Evolutionary conservation across 2,329 filamentous ascomycete genomes (phyloP), one percentile per base, ranked within the genome.

Genomic region (Ceratocystis cubensis): DNA sequence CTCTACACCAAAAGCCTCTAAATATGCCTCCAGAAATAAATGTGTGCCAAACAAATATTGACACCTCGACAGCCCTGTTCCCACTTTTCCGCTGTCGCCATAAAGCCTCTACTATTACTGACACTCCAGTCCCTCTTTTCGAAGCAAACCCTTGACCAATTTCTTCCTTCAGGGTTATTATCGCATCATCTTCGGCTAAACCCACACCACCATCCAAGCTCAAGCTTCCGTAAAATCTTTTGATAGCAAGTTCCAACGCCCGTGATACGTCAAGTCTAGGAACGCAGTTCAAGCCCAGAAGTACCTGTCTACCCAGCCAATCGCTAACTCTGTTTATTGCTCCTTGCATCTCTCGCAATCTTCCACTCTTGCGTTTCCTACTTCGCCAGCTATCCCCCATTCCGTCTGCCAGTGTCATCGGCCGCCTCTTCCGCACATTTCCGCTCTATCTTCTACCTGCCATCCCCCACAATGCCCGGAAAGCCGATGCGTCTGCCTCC

Each of bases 401-500:
- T 17, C n/a, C 50, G 13, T 22, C 50, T 15, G 22, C 50, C 50
- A 22, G 13, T 25, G 13, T 30, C 15, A 17, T 28, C 22, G 50
- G 22, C 25, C 13, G 5, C 50, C 20, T 22, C 50, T 25, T 5
- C 53, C n/a, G n/a, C n/a, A n/a, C n/a, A n/a, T n/a, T n/a, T n/a
- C n/a, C 56, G 7, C 8, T 33, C 22, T 5, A 20, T 15, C 20
- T 17, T 15, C 50, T 25, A 10, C 13, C 22, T 63, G 22, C 44
- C 33, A 13, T 64, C 62, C n/a, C 15, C 20, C 72, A 73, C 61
- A 69, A 82, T 82, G 79, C 73, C 78, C 70, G 73, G 74, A 69
- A 82, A 79, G 70, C 78, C 82, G 33, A 82, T 84, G 61, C 81
- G 82, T 59, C 78, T 87, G 1, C 82, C 83, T 68, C 83, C 84